These are phyloP conservation scores for Eimeria necatrix DNA, from an alignment of 169 alveolate genomes.

Conservation along the genomic window DNA sequence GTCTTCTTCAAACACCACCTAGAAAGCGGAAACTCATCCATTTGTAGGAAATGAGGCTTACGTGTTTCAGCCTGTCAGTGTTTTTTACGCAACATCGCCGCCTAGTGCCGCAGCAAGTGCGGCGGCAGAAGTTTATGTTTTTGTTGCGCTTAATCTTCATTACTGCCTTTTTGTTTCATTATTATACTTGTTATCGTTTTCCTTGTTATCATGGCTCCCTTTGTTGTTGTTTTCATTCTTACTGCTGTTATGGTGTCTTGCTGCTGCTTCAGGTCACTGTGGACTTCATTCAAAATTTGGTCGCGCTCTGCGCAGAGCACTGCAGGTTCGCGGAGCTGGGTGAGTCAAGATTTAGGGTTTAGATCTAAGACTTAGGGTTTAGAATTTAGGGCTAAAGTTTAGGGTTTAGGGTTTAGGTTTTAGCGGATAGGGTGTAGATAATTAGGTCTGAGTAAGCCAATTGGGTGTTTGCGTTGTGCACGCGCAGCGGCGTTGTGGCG, in stretches of 20 bases:
- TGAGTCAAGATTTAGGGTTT: background rate
- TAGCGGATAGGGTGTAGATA: background rate
- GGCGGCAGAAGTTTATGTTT: background rate
- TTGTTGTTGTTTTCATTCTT: background rate
- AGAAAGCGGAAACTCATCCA: background rate
- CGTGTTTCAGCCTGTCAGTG: background rate
- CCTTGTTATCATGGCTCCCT: background rate
- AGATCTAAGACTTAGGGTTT: background rate
- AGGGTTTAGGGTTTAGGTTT: too few species aligned
- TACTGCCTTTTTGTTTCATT: background rate
- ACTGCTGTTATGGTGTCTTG: background rate
- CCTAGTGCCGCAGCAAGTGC: too few species aligned
- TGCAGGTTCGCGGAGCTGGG: slow-evolving; percentile 69
- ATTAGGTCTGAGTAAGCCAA: background rate
- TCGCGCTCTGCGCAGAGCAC: slow-evolving; percentile 79
- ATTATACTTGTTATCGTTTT: too few species aligned
- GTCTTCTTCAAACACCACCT: background rate
- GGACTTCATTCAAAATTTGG: slow-evolving; percentile 68
- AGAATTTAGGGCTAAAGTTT: too few species aligned
- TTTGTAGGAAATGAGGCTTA: background rate
- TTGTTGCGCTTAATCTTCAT: too few species aligned
- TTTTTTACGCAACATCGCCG: too few species aligned
- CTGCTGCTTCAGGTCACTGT: slow-evolving; percentile 37
- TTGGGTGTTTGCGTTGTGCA: background rate
- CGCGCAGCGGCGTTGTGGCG: too few species aligned